phyloP scores from a whole-genome alignment of 129 eudicot species.

The Flaveria sonorensis region DNA sequence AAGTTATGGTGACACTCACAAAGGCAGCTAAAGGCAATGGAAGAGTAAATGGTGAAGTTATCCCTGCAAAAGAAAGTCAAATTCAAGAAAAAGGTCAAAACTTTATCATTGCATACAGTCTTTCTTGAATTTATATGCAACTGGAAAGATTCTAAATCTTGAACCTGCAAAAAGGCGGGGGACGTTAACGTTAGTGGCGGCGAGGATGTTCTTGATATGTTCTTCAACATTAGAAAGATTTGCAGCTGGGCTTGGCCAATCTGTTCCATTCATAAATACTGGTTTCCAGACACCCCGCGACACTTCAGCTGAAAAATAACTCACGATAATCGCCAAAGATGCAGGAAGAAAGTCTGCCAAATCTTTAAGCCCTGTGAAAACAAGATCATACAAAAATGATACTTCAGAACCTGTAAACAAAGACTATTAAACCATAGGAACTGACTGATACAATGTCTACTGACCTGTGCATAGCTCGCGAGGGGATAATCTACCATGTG shows the following conservation, averaged over 20 bases:
- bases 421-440: not conserved
- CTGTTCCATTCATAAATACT: constrained; percentile 91
- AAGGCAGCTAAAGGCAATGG: constrained; percentile 99
- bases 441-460: constrained; percentile 18
- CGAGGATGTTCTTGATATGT: constrained; percentile 85
- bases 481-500: constrained; percentile 83
- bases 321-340: constrained; percentile 89
- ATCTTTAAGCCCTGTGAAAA: constrained; percentile 85
- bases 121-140: not conserved
- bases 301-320: constrained; percentile 97
- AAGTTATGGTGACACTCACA: constrained; percentile 96
- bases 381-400: not conserved
- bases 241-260: constrained; percentile 99
- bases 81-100: constrained; percentile 3
- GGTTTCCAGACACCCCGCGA: constrained; percentile 98
- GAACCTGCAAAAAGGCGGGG: constrained; percentile 92
- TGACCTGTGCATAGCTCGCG: constrained; percentile 96
- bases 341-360: constrained; percentile 98
- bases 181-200: constrained; percentile 89
- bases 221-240: constrained; percentile 85
- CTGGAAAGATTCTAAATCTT: constrained; percentile 3
- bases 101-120: not conserved
- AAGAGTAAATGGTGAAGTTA: constrained; percentile 76
- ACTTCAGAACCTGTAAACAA: not conserved
- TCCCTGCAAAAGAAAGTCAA: constrained; percentile 52